These are phyloP conservation scores for Trichoderma semiorbis DNA, from an alignment of 2,329 filamentous ascomycete species.

Conservation along the genomic window DNA sequence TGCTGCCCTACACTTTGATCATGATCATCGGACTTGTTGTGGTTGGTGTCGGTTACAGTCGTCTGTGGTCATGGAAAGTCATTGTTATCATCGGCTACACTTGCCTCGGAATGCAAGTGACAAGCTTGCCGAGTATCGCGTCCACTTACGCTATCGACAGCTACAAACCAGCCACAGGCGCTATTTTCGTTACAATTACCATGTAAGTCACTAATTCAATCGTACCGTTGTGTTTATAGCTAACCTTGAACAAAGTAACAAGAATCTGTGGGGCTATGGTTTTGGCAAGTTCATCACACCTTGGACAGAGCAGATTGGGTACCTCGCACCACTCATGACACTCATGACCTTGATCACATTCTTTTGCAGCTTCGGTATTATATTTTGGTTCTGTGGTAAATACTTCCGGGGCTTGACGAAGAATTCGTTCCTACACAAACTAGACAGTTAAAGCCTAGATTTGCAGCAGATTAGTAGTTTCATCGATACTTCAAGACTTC, in stretches of 20 bases:
- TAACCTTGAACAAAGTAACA: neutral
- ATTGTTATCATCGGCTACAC: constrained; percentile 9
- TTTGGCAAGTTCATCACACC: constrained; percentile 10
- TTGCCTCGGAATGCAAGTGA: constrained; percentile 10
- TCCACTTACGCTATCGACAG: constrained; percentile 13
- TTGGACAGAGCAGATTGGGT: neutral
- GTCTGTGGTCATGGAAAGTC: neutral
- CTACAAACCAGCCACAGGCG: constrained; percentile 6
- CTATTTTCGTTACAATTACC: constrained; percentile 6
- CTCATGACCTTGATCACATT: constrained; percentile 9
- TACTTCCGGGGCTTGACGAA: neutral
- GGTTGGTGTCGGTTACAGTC: neutral
- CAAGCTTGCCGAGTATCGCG: constrained; percentile 5
- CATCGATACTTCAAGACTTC: neutral
- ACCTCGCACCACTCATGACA: neutral
- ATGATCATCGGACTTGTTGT: constrained; percentile 1
- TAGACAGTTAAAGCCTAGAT: neutral
- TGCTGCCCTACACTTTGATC: constrained; percentile 5
- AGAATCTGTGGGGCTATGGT: constrained; percentile 8
- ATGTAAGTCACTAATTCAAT: neutral
- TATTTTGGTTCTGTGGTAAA: constrained; percentile 5
- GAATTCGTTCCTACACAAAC: neutral
- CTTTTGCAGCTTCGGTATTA: neutral
- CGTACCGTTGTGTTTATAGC: neutral
- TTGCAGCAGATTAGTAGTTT: neutral